phyloP scores from a whole-genome alignment of 129 eudicot genomes.

The Lactuca saligna region DNA sequence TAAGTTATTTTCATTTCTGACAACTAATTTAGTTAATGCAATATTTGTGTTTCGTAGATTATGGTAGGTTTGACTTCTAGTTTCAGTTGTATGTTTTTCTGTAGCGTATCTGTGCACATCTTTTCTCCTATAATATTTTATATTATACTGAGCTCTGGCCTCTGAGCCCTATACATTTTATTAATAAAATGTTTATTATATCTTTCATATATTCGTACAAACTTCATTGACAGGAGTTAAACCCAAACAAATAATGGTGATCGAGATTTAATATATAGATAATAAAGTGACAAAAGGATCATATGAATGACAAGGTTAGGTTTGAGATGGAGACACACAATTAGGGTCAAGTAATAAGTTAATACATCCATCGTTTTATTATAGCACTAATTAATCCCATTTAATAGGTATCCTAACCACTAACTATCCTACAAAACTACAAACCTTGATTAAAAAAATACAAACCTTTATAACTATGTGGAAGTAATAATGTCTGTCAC shows the following conservation, averaged over 20 bases:
- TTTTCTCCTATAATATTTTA: not conserved
- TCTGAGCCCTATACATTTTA: not conserved
- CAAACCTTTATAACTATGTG: not conserved
- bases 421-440: not conserved
- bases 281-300: slow-evolving; percentile 16
- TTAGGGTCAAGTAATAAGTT: slow-evolving; percentile 1
- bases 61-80: too few species aligned
- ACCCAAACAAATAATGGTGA: slow-evolving; percentile 13
- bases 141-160: not conserved
- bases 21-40: too few species aligned
- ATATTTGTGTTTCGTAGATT: too few species aligned
- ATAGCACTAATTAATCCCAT: not conserved
- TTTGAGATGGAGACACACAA: slow-evolving; percentile 33
- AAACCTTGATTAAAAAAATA: not conserved
- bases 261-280: slow-evolving; percentile 7
- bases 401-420: not conserved
- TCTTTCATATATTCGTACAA: not conserved
- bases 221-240: not conserved
- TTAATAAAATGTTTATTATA: not conserved
- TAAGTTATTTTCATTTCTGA: too few species aligned
- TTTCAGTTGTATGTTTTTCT: not conserved
- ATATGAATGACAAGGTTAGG: slow-evolving; percentile 28
- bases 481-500: not conserved
- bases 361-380: slow-evolving; percentile 8
- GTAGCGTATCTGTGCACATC: not conserved